Conservation (phyloP, 2,329 filamentous ascomycete species). For the Tothia fuscella region DNA sequence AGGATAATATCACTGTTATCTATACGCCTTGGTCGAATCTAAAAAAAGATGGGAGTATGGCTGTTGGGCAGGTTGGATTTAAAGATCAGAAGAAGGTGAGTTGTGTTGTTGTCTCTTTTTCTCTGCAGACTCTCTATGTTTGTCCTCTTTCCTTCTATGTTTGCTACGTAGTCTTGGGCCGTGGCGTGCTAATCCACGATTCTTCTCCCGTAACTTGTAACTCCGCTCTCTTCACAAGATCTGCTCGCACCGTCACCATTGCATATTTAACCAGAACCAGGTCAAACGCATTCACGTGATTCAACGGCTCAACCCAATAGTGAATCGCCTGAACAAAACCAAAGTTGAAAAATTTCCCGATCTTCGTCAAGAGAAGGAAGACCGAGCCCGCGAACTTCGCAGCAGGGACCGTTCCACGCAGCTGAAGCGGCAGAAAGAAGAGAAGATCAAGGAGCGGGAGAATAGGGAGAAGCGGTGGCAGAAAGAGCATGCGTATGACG, state of each 20-base stretch:
- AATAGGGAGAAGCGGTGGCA: conserved; percentile 83
- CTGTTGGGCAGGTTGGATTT: conserved; percentile 86
- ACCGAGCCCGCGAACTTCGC: conserved; percentile 57
- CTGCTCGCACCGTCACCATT: too few species aligned
- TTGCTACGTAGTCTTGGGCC: too few species aligned
- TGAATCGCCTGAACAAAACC: conserved; percentile 98
- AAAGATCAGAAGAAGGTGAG: conserved; percentile 64
- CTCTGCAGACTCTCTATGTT: neutral
- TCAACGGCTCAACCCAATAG: conserved; percentile 73
- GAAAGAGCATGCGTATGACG: conserved; percentile 96
- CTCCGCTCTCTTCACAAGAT: too few species aligned
- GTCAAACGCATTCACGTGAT: conserved; percentile 74
- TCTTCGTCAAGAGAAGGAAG: conserved; percentile 69
- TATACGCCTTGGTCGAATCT: conserved; percentile 98
- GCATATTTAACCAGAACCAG: conserved; percentile 24
- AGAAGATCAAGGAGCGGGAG: conserved; percentile 61
- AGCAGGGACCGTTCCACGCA: conserved; percentile 54
- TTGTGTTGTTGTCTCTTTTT: neutral
- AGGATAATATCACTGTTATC: conserved; percentile 91
- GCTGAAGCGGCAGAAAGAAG: conserved; percentile 63
- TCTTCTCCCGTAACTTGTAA: too few species aligned
- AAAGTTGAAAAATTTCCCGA: conserved; percentile 81
- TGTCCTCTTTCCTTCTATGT: neutral
- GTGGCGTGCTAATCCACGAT: too few species aligned
- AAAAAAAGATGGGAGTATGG: conserved; percentile 92